phyloP scores from a whole-genome alignment of 352 stramenopile species.

The Lagenidium sp. region DNA sequence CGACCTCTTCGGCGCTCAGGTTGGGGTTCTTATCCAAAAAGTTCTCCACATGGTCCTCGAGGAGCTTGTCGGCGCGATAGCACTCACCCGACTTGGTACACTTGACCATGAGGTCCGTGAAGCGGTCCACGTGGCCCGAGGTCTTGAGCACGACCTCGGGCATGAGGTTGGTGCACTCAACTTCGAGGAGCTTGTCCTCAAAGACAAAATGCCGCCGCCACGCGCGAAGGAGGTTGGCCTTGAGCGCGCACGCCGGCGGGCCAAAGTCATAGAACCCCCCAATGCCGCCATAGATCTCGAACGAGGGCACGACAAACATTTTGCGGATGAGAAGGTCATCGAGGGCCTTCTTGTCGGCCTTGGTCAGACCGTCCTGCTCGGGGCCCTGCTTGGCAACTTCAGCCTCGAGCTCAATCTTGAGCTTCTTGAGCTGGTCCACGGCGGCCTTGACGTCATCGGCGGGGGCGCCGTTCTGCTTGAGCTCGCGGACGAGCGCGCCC shows the following conservation, averaged over 20 bases:
- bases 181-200: constrained; percentile 97
- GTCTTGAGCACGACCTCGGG: constrained; percentile 97
- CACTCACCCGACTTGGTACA: constrained; percentile 96
- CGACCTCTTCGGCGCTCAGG: constrained; percentile 66
- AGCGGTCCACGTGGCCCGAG: constrained; percentile 98
- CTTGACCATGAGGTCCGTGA: constrained; percentile 99
- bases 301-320: constrained; percentile 99
- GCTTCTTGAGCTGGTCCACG: constrained; percentile 89
- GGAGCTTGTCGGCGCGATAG: constrained; percentile 99
- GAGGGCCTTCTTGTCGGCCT: constrained; percentile 87
- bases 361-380: constrained; percentile 48
- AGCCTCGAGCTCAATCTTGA: constrained; percentile 88
- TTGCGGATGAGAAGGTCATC: constrained; percentile 97
- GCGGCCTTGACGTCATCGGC: constrained; percentile 85
- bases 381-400: constrained; percentile 69
- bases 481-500: constrained; percentile 89
- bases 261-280: constrained; percentile 99
- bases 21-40: constrained; percentile 85
- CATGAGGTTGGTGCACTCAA: constrained; percentile 99
- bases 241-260: constrained; percentile 92
- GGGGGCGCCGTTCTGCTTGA: constrained; percentile 94
- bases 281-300: constrained; percentile 99
- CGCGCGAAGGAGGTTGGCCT: constrained; percentile 93
- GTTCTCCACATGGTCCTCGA: constrained; percentile 98
- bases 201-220: constrained; percentile 99